Evolutionary conservation across 208 protist species (phyloP).

Genomic region (Leptomonas seymouri): DNA sequence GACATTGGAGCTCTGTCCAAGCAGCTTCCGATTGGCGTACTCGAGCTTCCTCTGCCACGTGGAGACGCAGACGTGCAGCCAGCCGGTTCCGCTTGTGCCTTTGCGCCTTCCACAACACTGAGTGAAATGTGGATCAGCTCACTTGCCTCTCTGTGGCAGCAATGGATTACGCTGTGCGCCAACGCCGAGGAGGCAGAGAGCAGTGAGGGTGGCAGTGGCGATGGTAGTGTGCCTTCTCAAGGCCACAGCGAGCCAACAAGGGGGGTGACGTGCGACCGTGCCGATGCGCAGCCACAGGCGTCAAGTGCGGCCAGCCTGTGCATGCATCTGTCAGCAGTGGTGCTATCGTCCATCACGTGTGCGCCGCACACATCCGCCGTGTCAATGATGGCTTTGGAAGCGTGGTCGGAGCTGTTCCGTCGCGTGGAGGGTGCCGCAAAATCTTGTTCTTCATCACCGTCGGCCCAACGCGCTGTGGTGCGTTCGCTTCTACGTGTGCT

Average conservation of each 20-base stretch:
- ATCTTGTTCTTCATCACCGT: neutral
- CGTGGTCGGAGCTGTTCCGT: conserved; percentile 10
- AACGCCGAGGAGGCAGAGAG: neutral
- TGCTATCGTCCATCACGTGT: conserved; percentile 19
- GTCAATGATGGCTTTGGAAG: conserved; percentile 13
- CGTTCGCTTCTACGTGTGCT: conserved; percentile 21
- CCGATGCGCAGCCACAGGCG: neutral
- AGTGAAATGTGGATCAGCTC: conserved; percentile 7
- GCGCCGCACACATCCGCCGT: conserved; percentile 1
- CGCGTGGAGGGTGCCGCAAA: conserved; percentile 8
- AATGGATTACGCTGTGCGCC: neutral
- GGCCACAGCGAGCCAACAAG: neutral
- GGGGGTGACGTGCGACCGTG: neutral
- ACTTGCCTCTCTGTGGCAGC: conserved; percentile 14
- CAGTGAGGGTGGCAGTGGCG: neutral
- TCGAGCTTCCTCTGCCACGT: neutral
- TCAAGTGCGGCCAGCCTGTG: neutral
- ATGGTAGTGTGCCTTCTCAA: neutral
- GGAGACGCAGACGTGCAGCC: neutral
- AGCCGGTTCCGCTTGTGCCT: neutral
- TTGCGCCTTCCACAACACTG: neutral
- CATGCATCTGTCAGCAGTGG: conserved; percentile 6
- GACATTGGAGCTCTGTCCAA: neutral
- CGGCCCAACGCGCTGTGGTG: neutral
- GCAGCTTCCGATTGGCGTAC: neutral